Base-by-base conservation (phyloP, 345 rosid genomes). In the Brassica incana region DNA sequence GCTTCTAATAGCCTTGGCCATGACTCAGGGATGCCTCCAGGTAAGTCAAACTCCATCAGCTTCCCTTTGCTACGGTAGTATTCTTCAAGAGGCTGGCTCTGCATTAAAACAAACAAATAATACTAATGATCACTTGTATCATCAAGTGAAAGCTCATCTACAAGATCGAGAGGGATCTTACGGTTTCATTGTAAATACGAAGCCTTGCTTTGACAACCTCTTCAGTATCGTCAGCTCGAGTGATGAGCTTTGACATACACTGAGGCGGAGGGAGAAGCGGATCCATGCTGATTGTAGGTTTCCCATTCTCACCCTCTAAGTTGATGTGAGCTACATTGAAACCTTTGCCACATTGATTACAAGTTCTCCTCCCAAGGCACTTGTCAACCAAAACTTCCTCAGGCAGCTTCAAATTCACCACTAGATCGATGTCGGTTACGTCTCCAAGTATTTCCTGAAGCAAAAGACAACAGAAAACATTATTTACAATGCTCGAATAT, bases 1-100 rank as follows among this genome's bases (percentile, higher is more conserved):
- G 91, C 97, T 85, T 91, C 89, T 76, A 92, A 88, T 83, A 95
- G 83, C 91, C 89, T 95, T 45, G 97, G 99, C 99, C 99, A 95
- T 0, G 99, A 92, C 81, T 91, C 97, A 0, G 91, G 97, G 78
- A 95, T 92, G 75, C 95, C 97, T 60, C 97, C 99, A 43, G 98
- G 99, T 77, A 95, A 80, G 52, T 88, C 85, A 54, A 95, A 95
- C 84, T 91, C 98, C 87, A 91, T 77, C 52, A 95, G 83, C 77
- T 89, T 93, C 32, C 91, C 97, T 68, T 75, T 85, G 70, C 52
- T 85, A 14, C 88, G 89, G 85, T 93, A 95, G 81, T 85, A 93
- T 2, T 86, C 96, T 84, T 95, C 98, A 72, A 93, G 85, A 32
- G 99, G 99, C 73, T 80, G 94, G 84, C 97, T 91, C 99, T 95